Base-by-base conservation (phyloP, 1,139 yeast species). In the Candida sp. region DNA sequence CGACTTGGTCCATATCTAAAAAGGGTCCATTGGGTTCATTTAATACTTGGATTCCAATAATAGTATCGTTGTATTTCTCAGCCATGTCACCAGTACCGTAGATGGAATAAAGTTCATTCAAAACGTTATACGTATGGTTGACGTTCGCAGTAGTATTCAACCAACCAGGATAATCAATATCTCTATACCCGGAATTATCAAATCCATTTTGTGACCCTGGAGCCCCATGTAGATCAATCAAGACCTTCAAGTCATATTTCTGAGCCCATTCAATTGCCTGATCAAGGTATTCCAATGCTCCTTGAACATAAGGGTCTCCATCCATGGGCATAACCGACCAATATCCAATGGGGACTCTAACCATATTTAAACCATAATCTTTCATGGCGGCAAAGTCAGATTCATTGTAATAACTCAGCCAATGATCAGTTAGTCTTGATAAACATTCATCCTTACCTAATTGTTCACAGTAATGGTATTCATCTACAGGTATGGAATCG, bases 151-250 rank as follows among this genome's bases (percentile, higher is more conserved):
- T 63, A 11, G 61, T 53, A 23, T 68, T 59, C 54, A 76, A 75
- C 87, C 87, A 82, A 4, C 72, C 72, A 7, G 80, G 70, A 39
- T 61, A 58, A 19, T 67, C 66, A 21, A 64, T 61, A 45, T 73
- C 75, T 54, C 86, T 68, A 40, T 64, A 60, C 1, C 88, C 88
- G 3, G 85, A 79, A 57, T 82, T 82, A 53, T 82, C 87, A 57
- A 82, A 82, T n/a, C 87, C 87, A 57, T 82, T 82, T 53, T 82
- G 87, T 2, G 85, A 77, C 1, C 85, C 85, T 3, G 87, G 87
- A 6, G 73, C 79, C 22, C 87, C 87, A 54, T 82, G 87, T 43
- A 82, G 61, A 56, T 82, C 87, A 42, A 82, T 65, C 86, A 82
- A 77, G 8, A 79, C 81, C 49, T 76, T 78, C 43, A 82, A 58